Conservation (phyloP, 352 stramenopile species). For the Globisporangium splendens region DNA sequence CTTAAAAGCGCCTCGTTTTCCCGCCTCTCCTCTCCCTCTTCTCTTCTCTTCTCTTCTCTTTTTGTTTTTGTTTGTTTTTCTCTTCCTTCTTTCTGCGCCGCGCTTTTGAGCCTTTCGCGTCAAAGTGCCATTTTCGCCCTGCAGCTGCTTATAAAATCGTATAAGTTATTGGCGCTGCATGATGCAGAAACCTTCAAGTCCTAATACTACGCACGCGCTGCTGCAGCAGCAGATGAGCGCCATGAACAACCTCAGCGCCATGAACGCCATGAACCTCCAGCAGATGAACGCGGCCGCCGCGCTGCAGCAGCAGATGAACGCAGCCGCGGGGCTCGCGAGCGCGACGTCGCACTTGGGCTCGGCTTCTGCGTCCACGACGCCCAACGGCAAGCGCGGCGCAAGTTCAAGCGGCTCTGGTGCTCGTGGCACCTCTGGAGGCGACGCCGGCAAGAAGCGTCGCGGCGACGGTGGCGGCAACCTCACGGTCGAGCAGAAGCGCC, state of each 20-base stretch:
- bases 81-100: background rate
- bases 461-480: constrained; percentile 71
- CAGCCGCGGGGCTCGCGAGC: background rate
- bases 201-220: constrained; percentile 51
- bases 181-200: constrained; percentile 80
- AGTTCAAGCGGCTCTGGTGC: background rate
- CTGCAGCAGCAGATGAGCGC: constrained; percentile 14
- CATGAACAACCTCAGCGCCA: constrained; percentile 21
- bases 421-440: background rate
- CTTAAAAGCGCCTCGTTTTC: constrained; percentile 2
- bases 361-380: background rate
- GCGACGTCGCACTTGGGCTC: background rate
- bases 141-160: constrained; percentile 52
- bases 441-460: constrained; percentile 31
- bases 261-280: constrained; percentile 12
- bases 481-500: constrained; percentile 85
- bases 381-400: background rate
- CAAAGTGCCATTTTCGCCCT: constrained; percentile 6
- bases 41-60: background rate
- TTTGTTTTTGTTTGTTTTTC: background rate
- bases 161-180: constrained; percentile 52
- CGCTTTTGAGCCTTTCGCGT: too few relatives aligned
- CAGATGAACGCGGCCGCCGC: constrained; percentile 7
- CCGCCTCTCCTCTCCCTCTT: constrained; percentile 2
- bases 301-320: constrained; percentile 1